Base-by-base conservation (phyloP, 805 yeast species). In the Peterozyma toletana region DNA sequence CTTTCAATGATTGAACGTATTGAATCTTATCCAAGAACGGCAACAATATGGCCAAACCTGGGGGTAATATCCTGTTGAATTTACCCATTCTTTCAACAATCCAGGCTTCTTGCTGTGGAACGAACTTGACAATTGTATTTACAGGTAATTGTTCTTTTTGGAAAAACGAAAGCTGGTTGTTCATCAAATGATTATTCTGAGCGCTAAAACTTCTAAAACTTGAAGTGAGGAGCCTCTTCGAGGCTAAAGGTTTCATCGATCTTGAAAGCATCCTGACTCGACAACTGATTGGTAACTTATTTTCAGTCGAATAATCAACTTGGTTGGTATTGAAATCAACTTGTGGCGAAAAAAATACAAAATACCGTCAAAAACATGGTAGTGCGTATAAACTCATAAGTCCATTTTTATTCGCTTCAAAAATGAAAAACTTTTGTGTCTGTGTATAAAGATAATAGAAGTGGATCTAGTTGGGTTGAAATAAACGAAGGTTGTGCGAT, bases 71-170 rank as follows among this genome's bases (percentile, higher is more conserved):
- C 41, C 72, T 63, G 58, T 80, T 73, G 67, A 85, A 86, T 58
- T 83, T 83, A 30, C 96, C 96, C 96, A 86, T 86, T 49, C 96
- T 70, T 62, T 86, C 96, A 15, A 86, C 95, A 15, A 86, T 78
- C 89, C 93, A 86, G 2, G 95, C 95, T 16, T 86, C 82, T 62
- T 86, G 95, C 59, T 87, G 95, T 2, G 96, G 96, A 13, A 86
- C 95, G 59, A 86, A 86, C 53, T 86, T 69, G 35, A 85, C 62
- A 4, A 84, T 61, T 2, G 93, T 85, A 61, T 85, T 85, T 14
- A 87, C 66, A n/a, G 95, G 95, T 42, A 83, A 63, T 44, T 73
- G 67, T 40, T 75, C 77, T 41, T 70, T 71, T 57, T 80, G 86
- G 60, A 82, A 82, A 56, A 70, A 82, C 37, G 71, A 77, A 54